Evolutionary conservation across 2,329 filamentous ascomycete species (phyloP).

Genomic region (Parascedosporium putredinis): DNA sequence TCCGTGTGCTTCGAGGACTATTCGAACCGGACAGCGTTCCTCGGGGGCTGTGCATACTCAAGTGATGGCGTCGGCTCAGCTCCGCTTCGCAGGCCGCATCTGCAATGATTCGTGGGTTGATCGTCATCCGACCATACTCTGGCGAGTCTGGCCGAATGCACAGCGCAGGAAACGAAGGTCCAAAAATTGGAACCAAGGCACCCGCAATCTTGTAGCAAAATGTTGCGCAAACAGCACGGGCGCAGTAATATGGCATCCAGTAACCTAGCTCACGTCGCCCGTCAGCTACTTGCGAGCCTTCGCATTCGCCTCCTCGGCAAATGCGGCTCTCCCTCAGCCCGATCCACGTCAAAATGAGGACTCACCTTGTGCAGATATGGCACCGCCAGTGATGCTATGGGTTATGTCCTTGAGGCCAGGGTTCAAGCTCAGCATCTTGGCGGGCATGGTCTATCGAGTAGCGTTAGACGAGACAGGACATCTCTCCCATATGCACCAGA

Average conservation of each 20-base stretch:
- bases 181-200: constrained; percentile 84
- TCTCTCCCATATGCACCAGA: too few species aligned
- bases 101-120: constrained; percentile 44
- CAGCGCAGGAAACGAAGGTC: constrained; percentile 62
- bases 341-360: background rate
- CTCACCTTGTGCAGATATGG: constrained; percentile 77
- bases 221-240: constrained; percentile 75
- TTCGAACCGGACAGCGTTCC: background rate
- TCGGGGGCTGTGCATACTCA: constrained; percentile 3
- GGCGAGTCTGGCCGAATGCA: constrained; percentile 57
- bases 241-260: constrained; percentile 89
- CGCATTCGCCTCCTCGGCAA: too few species aligned
- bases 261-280: too few species aligned
- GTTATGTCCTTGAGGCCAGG: constrained; percentile 79
- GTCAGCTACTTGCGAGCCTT: too few species aligned
- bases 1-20: background rate
- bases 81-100: constrained; percentile 41
- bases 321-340: too few species aligned
- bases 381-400: constrained; percentile 88
- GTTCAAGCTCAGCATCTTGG: constrained; percentile 70
- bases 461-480: too few species aligned
- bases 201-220: constrained; percentile 81
- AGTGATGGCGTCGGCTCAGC: constrained; percentile 26
- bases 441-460: constrained; percentile 63
- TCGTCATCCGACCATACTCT: constrained; percentile 58